These are phyloP conservation scores for Hippophae tibetana DNA, from an alignment of 306 rosid species.

Conservation along the genomic window DNA sequence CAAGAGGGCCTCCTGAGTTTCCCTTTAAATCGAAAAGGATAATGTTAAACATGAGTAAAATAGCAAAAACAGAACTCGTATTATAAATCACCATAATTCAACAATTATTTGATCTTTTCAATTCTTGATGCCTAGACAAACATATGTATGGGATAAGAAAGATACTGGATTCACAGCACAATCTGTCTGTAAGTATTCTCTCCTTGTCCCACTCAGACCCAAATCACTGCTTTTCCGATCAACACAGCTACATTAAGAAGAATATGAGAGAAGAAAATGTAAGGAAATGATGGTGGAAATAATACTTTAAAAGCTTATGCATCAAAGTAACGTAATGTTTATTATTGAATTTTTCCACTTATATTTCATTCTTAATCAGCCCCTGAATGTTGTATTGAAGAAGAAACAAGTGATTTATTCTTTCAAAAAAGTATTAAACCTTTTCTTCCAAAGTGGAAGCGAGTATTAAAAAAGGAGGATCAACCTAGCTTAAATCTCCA, in stretches of 20 bases:
- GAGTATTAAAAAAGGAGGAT: too few species aligned
- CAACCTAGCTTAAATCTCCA: too few species aligned
- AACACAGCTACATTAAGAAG: slow-evolving; percentile 44
- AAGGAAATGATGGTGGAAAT: background rate
- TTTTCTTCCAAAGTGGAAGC: too few species aligned
- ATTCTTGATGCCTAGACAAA: background rate
- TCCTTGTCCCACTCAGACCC: slow-evolving; percentile 64
- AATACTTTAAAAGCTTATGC: background rate
- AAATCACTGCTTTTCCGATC: slow-evolving; percentile 92
- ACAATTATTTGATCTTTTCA: background rate
- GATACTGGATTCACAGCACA: slow-evolving; percentile 65
- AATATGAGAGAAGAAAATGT: slow-evolving; percentile 1
- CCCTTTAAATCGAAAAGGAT: slow-evolving; percentile 37
- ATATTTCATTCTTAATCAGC: too few species aligned
- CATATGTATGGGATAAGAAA: slow-evolving; percentile 14
- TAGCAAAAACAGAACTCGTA: background rate
- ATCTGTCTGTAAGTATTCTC: slow-evolving; percentile 81
- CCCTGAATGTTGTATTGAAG: background rate
- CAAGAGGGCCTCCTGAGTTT: slow-evolving; percentile 91
- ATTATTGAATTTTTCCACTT: too few species aligned
- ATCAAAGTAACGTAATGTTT: too few species aligned
- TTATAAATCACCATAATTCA: background rate
- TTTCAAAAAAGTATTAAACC: too few species aligned
- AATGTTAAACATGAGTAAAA: background rate
- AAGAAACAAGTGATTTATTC: background rate